Evolutionary conservation across 2,329 filamentous ascomycete species (phyloP).

Genomic region (Cadophora luteo-olivacea): DNA sequence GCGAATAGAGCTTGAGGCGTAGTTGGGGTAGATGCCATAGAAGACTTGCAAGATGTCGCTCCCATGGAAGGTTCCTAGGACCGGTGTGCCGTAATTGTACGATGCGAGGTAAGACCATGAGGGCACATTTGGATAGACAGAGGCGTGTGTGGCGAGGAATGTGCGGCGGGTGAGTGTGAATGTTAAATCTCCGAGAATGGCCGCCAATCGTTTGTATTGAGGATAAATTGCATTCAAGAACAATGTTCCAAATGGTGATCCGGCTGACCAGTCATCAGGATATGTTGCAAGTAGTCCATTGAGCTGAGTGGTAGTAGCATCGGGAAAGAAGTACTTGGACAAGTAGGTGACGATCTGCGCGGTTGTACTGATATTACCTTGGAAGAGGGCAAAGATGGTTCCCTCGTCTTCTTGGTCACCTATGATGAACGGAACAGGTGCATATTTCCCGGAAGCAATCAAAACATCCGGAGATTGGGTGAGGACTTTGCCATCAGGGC

Average conservation of each 20-base stretch:
- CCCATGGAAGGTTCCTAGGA: constrained; percentile 78
- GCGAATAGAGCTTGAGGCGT: constrained; percentile 63
- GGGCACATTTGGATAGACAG: constrained; percentile 61
- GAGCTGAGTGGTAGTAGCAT: constrained; percentile 58
- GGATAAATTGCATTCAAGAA: constrained; percentile 75
- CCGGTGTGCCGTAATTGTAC: constrained; percentile 72
- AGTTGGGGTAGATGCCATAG: constrained; percentile 39
- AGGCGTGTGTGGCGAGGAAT: constrained; percentile 58
- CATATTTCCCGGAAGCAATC: constrained; percentile 57
- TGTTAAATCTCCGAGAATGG: constrained; percentile 75
- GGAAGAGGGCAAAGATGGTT: constrained; percentile 74
- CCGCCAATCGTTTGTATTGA: constrained; percentile 77
- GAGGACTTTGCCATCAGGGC: constrained; percentile 71
- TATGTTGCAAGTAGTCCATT: constrained; percentile 66
- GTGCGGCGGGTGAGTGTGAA: constrained; percentile 75
- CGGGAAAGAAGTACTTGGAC: constrained; percentile 61
- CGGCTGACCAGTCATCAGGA: constrained; percentile 51
- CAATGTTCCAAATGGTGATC: constrained; percentile 74
- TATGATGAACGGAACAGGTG: constrained; percentile 67
- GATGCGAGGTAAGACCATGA: constrained; percentile 77
- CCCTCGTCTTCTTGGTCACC: constrained; percentile 84
- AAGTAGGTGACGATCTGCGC: constrained; percentile 68
- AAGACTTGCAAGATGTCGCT: constrained; percentile 74
- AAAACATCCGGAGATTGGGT: constrained; percentile 68
- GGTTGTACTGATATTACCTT: constrained; percentile 68